Percentiles rank a stretch among this genome's conserved stretches.
Evolutionary conservation across 2,329 filamentous ascomycete species (phyloP).

Genomic region (Juglanconis sp.): DNA sequence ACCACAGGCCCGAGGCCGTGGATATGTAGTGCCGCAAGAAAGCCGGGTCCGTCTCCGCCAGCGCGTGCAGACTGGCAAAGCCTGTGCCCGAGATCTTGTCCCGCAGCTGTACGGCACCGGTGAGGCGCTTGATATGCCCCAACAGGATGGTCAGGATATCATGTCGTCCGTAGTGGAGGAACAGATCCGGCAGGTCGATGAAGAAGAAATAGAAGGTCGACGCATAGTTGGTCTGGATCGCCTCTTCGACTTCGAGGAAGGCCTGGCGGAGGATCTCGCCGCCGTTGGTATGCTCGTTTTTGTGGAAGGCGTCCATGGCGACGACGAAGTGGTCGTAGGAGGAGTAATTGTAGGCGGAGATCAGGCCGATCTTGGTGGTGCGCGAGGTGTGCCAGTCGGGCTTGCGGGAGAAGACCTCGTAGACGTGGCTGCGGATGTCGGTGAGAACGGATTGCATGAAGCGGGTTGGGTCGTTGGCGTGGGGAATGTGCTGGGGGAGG

Average conservation of each 20-base stretch:
- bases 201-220: conserved; percentile 20
- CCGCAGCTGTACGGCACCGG: conserved; percentile 11
- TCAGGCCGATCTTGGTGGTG: conserved; percentile 11
- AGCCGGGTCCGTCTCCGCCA: conserved; percentile 14
- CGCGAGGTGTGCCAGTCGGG: conserved; percentile 15
- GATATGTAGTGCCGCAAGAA: conserved; percentile 16
- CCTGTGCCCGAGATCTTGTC: conserved; percentile 17
- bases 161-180: conserved; percentile 17
- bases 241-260: conserved; percentile 20
- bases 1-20: conserved; percentile 20
- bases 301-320: conserved; percentile 19
- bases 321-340: conserved; percentile 20
- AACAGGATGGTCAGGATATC: conserved; percentile 20
- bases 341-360: conserved; percentile 19
- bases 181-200: conserved; percentile 19
- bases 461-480: conserved; percentile 11
- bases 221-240: conserved; percentile 19
- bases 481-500: conserved; percentile 6
- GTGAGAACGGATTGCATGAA: conserved; percentile 18
- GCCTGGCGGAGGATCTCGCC: conserved; percentile 19
- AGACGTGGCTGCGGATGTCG: conserved; percentile 20
- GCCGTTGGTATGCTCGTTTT: conserved; percentile 17
- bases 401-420: conserved; percentile 18
- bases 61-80: conserved; percentile 18
- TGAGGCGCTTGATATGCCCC: conserved; percentile 19